Base-by-base conservation (phyloP, 371 early-diverging fungal species). In the Conidiobolus incongruus region DNA sequence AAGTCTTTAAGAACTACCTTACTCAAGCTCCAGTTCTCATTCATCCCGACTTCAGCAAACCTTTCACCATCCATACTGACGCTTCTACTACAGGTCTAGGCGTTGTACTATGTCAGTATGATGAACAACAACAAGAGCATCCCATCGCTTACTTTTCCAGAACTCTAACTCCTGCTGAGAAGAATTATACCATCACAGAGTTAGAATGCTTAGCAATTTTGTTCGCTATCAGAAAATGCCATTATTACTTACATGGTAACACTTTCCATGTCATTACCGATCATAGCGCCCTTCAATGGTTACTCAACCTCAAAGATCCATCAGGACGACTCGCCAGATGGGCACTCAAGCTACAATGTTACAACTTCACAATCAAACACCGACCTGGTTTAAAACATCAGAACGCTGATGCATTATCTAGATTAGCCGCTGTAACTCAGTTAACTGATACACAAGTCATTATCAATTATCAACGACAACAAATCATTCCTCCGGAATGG, bases 51-150 rank as follows among this genome's bases (percentile, higher is more conserved):
- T 49, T 28, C 4, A 28, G 20, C 1, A 28, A 41, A 44, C 46
- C 37, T 48, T 54, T 54, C 32, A 24, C 52, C 5, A 19, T 65
- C 1, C 49, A 60, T 15, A 45, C 61, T 8, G 63, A 65, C 40
- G 58, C 62, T 1, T 54, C 55, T 4, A 47, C 53, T 19, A 46
- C 36, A 10, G 61, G 49, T 12, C n/a, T 61, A 11, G 65, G 55
- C 8, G 52, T 49, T 12, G 52, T 60, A 6, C 48, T 68, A 1
- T 45, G 40, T 12, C 68, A 66, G 43, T 40, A 17, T 35, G 20
- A 38, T 38, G 10, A 37, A 17, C 24, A 17, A 4, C n/a, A 16
- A 10, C 13, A 13, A 12, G 22, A 20, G 22, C 22, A 13, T 5
- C 43, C 55, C 12, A 47, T 58, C n/a, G 49, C 58, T 19, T 55